These are phyloP conservation scores for Stephania japonica DNA, from an alignment of 164 flowering plant genomes.

Conservation along the genomic window DNA sequence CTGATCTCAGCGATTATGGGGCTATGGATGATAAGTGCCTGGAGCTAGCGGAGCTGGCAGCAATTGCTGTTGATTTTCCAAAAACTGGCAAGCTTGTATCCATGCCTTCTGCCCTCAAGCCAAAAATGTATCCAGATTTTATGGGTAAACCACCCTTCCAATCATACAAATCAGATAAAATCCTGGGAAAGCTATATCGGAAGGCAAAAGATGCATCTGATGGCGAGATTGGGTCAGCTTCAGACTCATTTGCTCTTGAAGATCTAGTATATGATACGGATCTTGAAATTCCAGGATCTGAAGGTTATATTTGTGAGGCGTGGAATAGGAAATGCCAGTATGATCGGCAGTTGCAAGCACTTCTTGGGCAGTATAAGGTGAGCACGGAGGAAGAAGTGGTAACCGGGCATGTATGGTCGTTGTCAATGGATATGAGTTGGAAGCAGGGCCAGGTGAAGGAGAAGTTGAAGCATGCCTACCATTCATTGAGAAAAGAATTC, in stretches of 20 bases:
- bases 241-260: constrained; percentile 19
- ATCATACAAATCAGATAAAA: constrained; percentile 62
- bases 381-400: constrained; percentile 80
- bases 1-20: constrained; percentile 69
- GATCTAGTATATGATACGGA: constrained; percentile 55
- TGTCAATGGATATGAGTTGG: constrained; percentile 65
- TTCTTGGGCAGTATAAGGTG: constrained; percentile 73
- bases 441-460: constrained; percentile 85
- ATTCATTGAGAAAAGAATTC: constrained; percentile 56
- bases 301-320: constrained; percentile 48
- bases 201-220: constrained; percentile 41
- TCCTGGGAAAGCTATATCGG: constrained; percentile 73
- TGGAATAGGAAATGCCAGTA: constrained; percentile 76
- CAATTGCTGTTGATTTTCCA: constrained; percentile 91
- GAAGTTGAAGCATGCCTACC: constrained; percentile 69
- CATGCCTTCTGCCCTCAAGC: constrained; percentile 66
- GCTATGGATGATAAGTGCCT: constrained; percentile 82
- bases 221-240: constrained; percentile 20
- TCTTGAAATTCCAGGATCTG: constrained; percentile 58
- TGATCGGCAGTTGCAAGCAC: constrained; percentile 57
- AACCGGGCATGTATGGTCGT: constrained; percentile 89
- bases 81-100: constrained; percentile 76
- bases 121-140: constrained; percentile 84
- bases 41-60: constrained; percentile 74
- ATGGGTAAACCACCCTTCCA: constrained; percentile 76